Conservation (phyloP, 495 filamentous ascomycete species). For the Tetracladium setigerum region DNA sequence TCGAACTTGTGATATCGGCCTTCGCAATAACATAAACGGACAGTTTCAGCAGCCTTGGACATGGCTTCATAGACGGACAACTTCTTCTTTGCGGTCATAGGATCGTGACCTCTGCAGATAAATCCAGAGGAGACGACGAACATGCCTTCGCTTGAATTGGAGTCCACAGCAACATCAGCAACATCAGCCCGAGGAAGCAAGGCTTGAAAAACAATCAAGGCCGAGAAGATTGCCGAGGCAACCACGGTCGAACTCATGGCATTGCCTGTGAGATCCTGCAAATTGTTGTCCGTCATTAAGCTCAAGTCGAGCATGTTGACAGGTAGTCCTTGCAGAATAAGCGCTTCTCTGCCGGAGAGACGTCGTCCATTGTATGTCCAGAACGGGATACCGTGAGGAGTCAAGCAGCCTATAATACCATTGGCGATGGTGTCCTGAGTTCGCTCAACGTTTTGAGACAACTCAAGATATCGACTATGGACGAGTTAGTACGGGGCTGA, state of each 20-base stretch:
- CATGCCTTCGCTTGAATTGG: constrained; percentile 9
- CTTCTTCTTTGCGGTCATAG: too few relatives aligned
- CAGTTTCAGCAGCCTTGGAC: constrained; percentile 26
- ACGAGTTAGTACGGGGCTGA: constrained; percentile 1
- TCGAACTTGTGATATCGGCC: constrained; percentile 31
- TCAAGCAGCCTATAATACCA: constrained; percentile 64
- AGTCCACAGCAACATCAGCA: background rate
- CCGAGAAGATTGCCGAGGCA: constrained; percentile 50
- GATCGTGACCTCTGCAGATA: too few relatives aligned
- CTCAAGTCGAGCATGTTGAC: constrained; percentile 53
- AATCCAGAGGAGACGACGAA: background rate
- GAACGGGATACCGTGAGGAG: constrained; percentile 58
- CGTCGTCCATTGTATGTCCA: constrained; percentile 55
- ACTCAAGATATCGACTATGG: constrained; percentile 48
- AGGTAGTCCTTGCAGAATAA: constrained; percentile 67
- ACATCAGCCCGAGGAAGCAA: constrained; percentile 14
- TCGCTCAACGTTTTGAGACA: constrained; percentile 72
- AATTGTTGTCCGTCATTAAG: constrained; percentile 53
- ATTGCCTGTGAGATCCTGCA: constrained; percentile 73
- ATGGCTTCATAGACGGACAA: background rate
- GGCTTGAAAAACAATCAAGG: constrained; percentile 37
- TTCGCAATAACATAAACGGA: constrained; percentile 52
- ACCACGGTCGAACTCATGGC: constrained; percentile 78
- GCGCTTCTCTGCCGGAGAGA: constrained; percentile 56
- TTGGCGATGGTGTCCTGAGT: constrained; percentile 35